Percentiles rank a stretch among this genome's conserved stretches.
phyloP scores from a whole-genome alignment of 139 green algal species.

The Pleodorina starrii region DNA sequence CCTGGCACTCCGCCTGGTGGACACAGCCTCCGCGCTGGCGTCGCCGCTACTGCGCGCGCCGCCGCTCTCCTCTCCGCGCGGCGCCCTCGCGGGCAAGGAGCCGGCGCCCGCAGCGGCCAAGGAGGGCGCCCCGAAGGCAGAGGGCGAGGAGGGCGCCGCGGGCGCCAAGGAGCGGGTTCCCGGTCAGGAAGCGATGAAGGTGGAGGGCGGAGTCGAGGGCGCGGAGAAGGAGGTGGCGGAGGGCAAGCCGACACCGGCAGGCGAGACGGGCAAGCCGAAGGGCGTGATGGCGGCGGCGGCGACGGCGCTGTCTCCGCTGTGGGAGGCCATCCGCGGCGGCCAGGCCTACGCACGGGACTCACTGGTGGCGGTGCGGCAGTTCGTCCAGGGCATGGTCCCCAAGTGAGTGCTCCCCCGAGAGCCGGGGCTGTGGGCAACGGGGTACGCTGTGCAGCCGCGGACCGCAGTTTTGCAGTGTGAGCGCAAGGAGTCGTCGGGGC shows the following conservation, averaged over 20 bases:
- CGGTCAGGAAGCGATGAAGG: too few relatives aligned
- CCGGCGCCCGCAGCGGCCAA: neutral
- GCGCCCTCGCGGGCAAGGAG: too few relatives aligned
- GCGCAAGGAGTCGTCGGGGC: too few relatives aligned
- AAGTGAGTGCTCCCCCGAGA: conserved; percentile 14
- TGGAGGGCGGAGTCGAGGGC: neutral
- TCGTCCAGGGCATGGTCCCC: conserved; percentile 10
- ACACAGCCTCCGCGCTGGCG: neutral
- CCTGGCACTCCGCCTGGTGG: neutral
- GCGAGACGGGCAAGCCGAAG: neutral
- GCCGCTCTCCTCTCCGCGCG: too few relatives aligned
- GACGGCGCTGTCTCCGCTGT: neutral
- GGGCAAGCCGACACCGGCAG: neutral
- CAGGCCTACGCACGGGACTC: conserved; percentile 14
- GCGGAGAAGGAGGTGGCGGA: neutral
- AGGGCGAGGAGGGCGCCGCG: neutral
- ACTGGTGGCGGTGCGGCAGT: neutral
- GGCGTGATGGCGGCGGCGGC: neutral
- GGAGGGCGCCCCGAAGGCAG: neutral
- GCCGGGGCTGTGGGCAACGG: too few relatives aligned
- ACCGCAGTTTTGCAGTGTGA: too few relatives aligned
- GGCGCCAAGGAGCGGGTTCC: neutral
- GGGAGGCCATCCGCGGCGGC: neutral
- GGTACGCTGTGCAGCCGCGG: too few relatives aligned
- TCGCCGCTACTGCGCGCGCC: conserved; percentile 1